Percentiles rank a stretch among this genome's conserved stretches.
phyloP scores from a whole-genome alignment of 2,329 filamentous ascomycete genomes.

The Aaosphaeria pasadenensis region DNA sequence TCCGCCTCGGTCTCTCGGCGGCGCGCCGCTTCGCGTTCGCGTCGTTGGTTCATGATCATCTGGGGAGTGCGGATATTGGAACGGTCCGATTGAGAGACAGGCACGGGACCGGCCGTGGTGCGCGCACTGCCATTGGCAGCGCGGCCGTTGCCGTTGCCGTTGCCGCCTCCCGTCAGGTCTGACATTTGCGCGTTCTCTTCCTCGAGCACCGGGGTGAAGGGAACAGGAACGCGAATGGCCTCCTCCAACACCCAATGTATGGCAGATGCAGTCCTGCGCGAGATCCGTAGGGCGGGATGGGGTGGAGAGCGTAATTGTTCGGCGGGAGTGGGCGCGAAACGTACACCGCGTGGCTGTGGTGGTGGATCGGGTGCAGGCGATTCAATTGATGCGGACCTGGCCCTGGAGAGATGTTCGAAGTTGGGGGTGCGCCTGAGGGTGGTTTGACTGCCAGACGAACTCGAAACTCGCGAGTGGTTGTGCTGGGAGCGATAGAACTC shows the following conservation, averaged over 20 bases:
- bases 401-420: slow-evolving; percentile 44
- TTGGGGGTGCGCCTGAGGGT: slow-evolving; percentile 54
- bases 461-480: slow-evolving; percentile 48
- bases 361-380: slow-evolving; percentile 13
- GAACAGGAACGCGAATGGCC: slow-evolving; percentile 75
- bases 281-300: slow-evolving; percentile 66
- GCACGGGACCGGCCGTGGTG: slow-evolving; percentile 50
- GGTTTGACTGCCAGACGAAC: slow-evolving; percentile 49
- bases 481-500: slow-evolving; percentile 32
- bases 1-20: slow-evolving; percentile 65
- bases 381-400: slow-evolving; percentile 1
- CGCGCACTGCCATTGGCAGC: slow-evolving; percentile 56
- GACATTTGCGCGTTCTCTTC: slow-evolving; percentile 94
- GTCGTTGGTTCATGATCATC: slow-evolving; percentile 87
- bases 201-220: slow-evolving; percentile 77
- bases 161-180: slow-evolving; percentile 62
- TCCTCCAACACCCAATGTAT: slow-evolving; percentile 92
- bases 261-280: slow-evolving; percentile 79
- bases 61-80: slow-evolving; percentile 75
- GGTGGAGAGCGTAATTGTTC: slow-evolving; percentile 25
- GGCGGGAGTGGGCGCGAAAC: slow-evolving; percentile 33
- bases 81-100: slow-evolving; percentile 49
- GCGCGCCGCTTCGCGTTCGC: slow-evolving; percentile 70
- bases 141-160: slow-evolving; percentile 50
- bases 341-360: slow-evolving; percentile 22